Percentiles rank a stretch among this genome's conserved stretches.
phyloP scores from a whole-genome alignment of 2,329 filamentous ascomycete genomes.

The Colletotrichum sp. region DNA sequence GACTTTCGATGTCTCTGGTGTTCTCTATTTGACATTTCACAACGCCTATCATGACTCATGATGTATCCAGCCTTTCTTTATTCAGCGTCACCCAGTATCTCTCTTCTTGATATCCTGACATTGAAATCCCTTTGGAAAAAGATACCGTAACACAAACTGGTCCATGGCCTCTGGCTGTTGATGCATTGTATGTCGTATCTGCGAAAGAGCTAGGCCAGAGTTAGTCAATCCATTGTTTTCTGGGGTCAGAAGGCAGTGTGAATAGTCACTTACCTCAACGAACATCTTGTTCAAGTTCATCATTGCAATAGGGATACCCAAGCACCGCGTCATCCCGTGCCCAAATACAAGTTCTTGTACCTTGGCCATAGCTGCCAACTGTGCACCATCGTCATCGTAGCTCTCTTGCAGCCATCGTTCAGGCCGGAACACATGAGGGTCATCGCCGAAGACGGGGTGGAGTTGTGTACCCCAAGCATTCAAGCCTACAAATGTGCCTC shows the following conservation, averaged over 20 bases:
- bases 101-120: no score
- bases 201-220: neutral
- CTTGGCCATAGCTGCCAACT: conserved; percentile 35
- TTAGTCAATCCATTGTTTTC: neutral
- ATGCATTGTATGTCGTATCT: neutral
- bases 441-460: conserved; percentile 3
- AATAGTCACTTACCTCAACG: conserved; percentile 26
- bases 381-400: conserved; percentile 28
- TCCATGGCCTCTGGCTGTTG: neutral
- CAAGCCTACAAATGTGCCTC: conserved; percentile 34
- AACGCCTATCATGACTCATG: no score
- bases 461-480: conserved; percentile 34
- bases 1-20: no score
- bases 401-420: conserved; percentile 11
- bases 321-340: conserved; percentile 41
- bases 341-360: conserved; percentile 43
- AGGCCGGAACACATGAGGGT: conserved; percentile 11
- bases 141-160: neutral
- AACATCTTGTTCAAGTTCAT: conserved; percentile 38
- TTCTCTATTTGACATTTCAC: no score
- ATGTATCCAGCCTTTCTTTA: no score
- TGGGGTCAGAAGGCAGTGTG: no score
- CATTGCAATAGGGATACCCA: conserved; percentile 41
- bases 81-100: no score
- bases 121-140: neutral